phyloP scores from a whole-genome alignment of 306 rosid species.

The Luffa aegyptiaca region DNA sequence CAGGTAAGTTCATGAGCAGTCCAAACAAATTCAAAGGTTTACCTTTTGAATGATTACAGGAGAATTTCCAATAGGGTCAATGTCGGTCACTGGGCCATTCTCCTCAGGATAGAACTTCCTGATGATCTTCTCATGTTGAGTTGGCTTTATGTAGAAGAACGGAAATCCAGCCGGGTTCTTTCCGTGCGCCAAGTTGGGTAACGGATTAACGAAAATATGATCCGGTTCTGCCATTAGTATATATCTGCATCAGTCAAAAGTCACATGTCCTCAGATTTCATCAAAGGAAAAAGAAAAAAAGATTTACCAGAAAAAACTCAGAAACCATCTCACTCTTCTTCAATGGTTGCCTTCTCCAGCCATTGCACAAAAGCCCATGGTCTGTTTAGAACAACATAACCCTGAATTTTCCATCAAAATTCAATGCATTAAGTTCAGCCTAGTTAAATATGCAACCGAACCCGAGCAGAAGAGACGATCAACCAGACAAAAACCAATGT shows the following conservation, averaged over 20 bases:
- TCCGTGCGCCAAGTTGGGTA: constrained; percentile 72
- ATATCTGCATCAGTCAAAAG: constrained; percentile 63
- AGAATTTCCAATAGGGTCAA: constrained; percentile 95
- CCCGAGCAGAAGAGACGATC: neutral
- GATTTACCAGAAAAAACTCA: neutral
- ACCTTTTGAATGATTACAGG: constrained; percentile 90
- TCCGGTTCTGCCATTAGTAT: constrained; percentile 98
- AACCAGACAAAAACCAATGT: neutral
- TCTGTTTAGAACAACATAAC: constrained; percentile 80
- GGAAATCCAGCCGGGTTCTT: constrained; percentile 59
- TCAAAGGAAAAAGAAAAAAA: neutral
- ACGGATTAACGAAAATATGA: constrained; percentile 66
- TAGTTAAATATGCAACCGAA: neutral
- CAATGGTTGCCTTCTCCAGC: constrained; percentile 78
- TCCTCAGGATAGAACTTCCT: constrained; percentile 70
- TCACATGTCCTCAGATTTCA: constrained; percentile 19
- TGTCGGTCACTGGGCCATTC: constrained; percentile 64
- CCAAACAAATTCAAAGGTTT: constrained; percentile 4
- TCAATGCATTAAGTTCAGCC: neutral
- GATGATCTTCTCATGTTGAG: constrained; percentile 48
- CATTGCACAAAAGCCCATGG: constrained; percentile 99
- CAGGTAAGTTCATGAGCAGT: neutral
- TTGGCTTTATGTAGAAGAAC: constrained; percentile 80
- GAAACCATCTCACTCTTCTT: constrained; percentile 57
- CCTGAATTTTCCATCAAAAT: constrained; percentile 36